Percentiles rank a stretch among this genome's conserved stretches.
Conservation (phyloP, 176 grass and related monocot genomes). For the Oryza nivara region DNA sequence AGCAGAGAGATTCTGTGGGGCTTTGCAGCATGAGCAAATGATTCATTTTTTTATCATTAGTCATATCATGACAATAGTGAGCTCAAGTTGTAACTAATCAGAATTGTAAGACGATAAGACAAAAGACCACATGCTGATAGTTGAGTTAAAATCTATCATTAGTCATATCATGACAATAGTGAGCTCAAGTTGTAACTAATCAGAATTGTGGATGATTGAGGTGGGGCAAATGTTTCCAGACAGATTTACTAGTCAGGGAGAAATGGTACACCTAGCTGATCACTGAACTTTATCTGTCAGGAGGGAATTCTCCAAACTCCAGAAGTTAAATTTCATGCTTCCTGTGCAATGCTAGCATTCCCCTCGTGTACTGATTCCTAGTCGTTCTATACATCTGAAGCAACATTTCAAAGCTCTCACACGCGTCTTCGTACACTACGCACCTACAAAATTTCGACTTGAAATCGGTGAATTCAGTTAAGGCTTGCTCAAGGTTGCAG, state of each 20-base stretch:
- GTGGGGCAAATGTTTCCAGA: neutral
- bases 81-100: neutral
- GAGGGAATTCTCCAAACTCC: neutral
- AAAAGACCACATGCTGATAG: neutral
- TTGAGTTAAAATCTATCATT: constrained; percentile 16
- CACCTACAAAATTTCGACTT: constrained; percentile 57
- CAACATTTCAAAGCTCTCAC: constrained; percentile 45
- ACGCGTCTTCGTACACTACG: constrained; percentile 51
- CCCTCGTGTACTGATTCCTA: constrained; percentile 69
- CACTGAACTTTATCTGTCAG: neutral
- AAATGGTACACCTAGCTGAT: neutral
- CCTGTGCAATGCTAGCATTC: constrained; percentile 71
- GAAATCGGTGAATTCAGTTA: constrained; percentile 27
- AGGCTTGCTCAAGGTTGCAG: constrained; percentile 23
- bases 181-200: no score
- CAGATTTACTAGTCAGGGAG: neutral
- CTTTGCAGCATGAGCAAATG: neutral
- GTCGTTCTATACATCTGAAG: constrained; percentile 58
- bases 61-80: neutral
- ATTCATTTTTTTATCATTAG: neutral
- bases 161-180: no score
- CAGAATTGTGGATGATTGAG: neutral
- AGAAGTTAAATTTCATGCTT: neutral
- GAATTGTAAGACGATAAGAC: neutral
- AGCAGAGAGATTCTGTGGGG: neutral